These are phyloP conservation scores for Ailanthus altissimus DNA, from an alignment of 345 rosid genomes.

Conservation along the genomic window DNA sequence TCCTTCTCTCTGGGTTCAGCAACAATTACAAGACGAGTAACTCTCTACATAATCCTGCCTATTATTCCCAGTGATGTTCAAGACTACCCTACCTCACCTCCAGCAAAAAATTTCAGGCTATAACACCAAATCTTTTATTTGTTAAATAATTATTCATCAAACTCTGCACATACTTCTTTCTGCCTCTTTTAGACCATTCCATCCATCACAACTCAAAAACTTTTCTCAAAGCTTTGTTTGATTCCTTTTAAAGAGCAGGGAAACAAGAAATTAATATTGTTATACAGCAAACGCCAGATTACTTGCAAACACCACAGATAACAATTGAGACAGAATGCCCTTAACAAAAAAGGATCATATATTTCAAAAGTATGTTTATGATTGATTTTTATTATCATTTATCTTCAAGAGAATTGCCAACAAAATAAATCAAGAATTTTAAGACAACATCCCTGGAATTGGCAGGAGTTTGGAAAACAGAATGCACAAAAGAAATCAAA, in stretches of 20 bases:
- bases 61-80: neutral
- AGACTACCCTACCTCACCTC: neutral
- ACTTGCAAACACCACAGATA: neutral
- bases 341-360: neutral
- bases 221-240: conserved; percentile 2
- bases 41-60: neutral
- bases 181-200: neutral
- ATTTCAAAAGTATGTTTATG: neutral
- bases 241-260: neutral
- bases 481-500: neutral
- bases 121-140: neutral
- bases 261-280: conserved; percentile 2
- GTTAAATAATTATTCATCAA: neutral
- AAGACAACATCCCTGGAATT: neutral
- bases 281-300: neutral
- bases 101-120: neutral
- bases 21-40: neutral
- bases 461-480: neutral
- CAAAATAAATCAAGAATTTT: neutral
- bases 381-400: neutral
- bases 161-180: neutral
- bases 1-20: neutral
- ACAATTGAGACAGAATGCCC: neutral
- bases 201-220: neutral
- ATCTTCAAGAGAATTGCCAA: neutral